Conservation (phyloP, 164 flowering plant species). For the Cinnamomum chago region DNA sequence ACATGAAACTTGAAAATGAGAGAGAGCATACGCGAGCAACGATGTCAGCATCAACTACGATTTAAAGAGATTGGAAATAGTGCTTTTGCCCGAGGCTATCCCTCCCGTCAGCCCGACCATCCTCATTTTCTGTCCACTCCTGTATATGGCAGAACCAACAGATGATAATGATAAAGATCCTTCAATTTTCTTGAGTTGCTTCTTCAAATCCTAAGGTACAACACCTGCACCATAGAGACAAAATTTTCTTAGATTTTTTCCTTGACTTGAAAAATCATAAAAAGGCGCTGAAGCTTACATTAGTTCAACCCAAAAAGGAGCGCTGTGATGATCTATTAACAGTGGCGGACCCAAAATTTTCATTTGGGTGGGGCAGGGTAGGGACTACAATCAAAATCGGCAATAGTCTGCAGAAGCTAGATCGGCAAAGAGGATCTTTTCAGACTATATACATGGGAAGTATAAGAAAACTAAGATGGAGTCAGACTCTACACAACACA, state of each 20-base stretch:
- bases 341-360: too few species aligned
- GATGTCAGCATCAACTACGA: slow-evolving; percentile 82
- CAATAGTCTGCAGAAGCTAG: too few species aligned
- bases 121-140: slow-evolving; percentile 44
- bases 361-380: too few species aligned
- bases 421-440: too few species aligned
- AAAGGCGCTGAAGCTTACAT: background rate
- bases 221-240: background rate
- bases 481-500: too few species aligned
- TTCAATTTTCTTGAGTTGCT: too few species aligned
- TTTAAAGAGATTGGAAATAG: slow-evolving; percentile 79
- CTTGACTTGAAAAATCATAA: too few species aligned
- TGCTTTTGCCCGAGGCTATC: slow-evolving; percentile 91
- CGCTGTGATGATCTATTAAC: too few species aligned
- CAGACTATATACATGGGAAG: too few species aligned
- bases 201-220: background rate
- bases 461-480: too few species aligned
- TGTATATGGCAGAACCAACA: background rate
- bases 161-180: background rate
- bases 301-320: too few species aligned
- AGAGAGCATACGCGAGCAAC: slow-evolving; percentile 60
- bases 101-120: slow-evolving; percentile 92
- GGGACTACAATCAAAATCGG: too few species aligned
- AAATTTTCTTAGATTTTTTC: background rate
- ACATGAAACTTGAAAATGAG: background rate